Percentiles rank a stretch among this genome's conserved stretches.
Conservation (phyloP, 352 stramenopile genomes). For the Peronospora farinosa region DNA sequence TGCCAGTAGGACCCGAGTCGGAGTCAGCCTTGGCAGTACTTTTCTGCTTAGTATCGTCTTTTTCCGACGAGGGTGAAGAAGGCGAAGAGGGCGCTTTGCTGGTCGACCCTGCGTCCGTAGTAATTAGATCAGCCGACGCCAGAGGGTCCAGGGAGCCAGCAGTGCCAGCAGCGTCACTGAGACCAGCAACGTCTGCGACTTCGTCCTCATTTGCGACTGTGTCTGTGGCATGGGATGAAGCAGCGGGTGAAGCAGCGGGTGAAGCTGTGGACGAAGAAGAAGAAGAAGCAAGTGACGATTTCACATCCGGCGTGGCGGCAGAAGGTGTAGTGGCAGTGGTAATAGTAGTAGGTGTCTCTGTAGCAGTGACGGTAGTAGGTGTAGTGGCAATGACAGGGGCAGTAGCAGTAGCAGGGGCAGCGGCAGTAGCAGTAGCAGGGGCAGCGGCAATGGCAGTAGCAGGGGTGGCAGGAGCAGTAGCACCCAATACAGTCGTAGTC, state of each 20-base stretch:
- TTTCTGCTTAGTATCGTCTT: conserved; percentile 7
- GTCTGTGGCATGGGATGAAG: conserved; percentile 1
- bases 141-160: not conserved
- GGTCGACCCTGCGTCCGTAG: conserved; percentile 7
- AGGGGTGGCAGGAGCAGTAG: conserved; percentile 7
- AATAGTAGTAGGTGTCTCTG: too few species aligned
- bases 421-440: not conserved
- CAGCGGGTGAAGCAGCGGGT: not conserved
- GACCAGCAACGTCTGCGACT: too few species aligned
- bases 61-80: conserved; percentile 3
- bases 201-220: too few species aligned
- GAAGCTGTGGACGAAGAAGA: not conserved
- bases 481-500: conserved; percentile 18
- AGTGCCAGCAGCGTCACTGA: too few species aligned
- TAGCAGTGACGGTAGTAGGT: too few species aligned
- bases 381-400: too few species aligned
- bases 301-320: conserved; percentile 3
- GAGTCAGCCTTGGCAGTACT: conserved; percentile 15
- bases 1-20: conserved; percentile 14
- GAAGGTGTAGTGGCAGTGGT: not conserved
- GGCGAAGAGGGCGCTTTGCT: not conserved
- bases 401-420: not conserved
- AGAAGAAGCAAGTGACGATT: conserved; percentile 15
- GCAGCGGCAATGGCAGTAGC: too few species aligned
- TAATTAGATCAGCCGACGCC: conserved; percentile 1